These are phyloP conservation scores for Eucalyptus curtisii DNA, from an alignment of 345 rosid genomes.

Conservation along the genomic window DNA sequence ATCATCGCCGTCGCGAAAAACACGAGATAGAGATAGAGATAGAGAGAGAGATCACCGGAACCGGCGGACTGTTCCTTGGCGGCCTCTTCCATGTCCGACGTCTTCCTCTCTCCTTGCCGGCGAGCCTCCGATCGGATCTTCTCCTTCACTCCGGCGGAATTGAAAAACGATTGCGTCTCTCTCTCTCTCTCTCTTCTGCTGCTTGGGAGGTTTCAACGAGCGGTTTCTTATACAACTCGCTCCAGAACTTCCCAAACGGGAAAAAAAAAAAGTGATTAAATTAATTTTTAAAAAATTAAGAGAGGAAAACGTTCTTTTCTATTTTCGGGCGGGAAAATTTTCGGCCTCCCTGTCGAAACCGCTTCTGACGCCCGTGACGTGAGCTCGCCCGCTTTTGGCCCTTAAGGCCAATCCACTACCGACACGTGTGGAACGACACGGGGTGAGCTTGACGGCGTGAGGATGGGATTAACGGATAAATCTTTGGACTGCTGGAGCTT, in stretches of 20 bases:
- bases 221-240: not conserved
- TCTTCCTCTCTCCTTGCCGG: not conserved
- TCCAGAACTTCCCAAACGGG: not conserved
- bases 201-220: not conserved
- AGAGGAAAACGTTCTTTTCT: not conserved
- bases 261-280: not conserved
- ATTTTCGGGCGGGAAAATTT: slow-evolving; percentile 1
- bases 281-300: not conserved
- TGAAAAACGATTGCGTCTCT: not conserved
- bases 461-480: no score
- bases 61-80: slow-evolving; percentile 25
- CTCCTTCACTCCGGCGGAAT: not conserved
- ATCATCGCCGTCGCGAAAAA: not conserved
- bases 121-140: not conserved
- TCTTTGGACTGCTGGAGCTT: not conserved
- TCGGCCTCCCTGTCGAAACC: not conserved
- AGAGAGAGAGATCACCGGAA: slow-evolving; percentile 19
- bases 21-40: not conserved
- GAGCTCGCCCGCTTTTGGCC: not conserved
- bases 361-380: not conserved
- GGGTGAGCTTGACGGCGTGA: no score
- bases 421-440: not conserved
- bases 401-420: accelerated
- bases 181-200: no score
- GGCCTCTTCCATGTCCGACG: slow-evolving; percentile 23